Conservation (phyloP, 257 asterid species). For the Misopates orontium region DNA sequence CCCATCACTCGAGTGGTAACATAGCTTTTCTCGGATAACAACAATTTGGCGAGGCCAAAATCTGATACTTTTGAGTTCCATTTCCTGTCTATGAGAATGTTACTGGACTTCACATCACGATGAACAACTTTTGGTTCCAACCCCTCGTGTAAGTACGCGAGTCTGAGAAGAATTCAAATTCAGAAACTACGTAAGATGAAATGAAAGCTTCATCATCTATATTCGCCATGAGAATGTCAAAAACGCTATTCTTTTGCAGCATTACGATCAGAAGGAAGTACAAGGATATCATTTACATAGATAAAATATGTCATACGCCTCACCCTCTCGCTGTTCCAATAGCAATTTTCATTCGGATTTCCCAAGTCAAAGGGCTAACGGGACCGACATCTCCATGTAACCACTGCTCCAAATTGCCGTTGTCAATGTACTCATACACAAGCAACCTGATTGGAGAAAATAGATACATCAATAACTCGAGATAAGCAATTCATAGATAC, state of each 20-base stretch:
- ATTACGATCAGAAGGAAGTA: too few relatives aligned
- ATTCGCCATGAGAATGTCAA: too few relatives aligned
- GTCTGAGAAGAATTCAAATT: slow-evolving; percentile 39
- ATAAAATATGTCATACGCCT: slow-evolving; percentile 26
- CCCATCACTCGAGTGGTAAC: slow-evolving; percentile 99
- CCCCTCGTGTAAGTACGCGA: slow-evolving; percentile 97
- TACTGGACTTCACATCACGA: slow-evolving; percentile 98
- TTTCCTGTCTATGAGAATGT: slow-evolving; percentile 83
- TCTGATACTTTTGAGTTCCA: slow-evolving; percentile 95
- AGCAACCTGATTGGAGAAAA: slow-evolving; percentile 64
- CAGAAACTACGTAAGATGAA: slow-evolving; percentile 3
- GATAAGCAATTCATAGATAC: neutral
- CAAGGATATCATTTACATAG: too few relatives aligned
- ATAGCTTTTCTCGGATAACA: slow-evolving; percentile 87
- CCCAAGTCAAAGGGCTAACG: slow-evolving; percentile 94
- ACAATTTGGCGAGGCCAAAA: slow-evolving; percentile 91
- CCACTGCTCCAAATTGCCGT: slow-evolving; percentile 99
- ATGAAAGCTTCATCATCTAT: neutral
- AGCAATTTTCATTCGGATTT: slow-evolving; percentile 84
- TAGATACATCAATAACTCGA: slow-evolving; percentile 6
- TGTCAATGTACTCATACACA: slow-evolving; percentile 85
- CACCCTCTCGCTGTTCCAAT: slow-evolving; percentile 97
- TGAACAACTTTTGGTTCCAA: slow-evolving; percentile 98
- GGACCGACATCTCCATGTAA: slow-evolving; percentile 93
- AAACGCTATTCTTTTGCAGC: too few relatives aligned